Conservation (phyloP, 1,284 basidiomycete genomes). For the Ceratobasidium sp. region DNA sequence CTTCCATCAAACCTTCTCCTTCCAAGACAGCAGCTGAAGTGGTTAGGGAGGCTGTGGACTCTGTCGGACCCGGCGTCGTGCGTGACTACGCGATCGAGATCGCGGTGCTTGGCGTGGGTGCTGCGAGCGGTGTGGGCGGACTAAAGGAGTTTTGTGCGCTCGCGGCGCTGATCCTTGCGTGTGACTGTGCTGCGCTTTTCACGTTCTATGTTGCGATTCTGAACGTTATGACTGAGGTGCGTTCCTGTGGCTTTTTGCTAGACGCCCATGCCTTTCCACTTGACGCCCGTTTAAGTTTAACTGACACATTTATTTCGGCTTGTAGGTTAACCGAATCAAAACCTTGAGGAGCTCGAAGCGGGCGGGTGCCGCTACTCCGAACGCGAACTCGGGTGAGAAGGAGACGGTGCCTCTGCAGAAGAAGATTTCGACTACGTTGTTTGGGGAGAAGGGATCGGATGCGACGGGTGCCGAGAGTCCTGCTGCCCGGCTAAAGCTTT, state of each 20-base stretch:
- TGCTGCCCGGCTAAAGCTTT: slow-evolving; percentile 87
- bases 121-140: slow-evolving; percentile 87
- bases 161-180: slow-evolving; percentile 83
- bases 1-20: slow-evolving; percentile 26
- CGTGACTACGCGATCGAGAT: slow-evolving; percentile 95
- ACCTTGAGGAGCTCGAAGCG: slow-evolving; percentile 52
- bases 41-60: slow-evolving; percentile 83
- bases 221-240: slow-evolving; percentile 92
- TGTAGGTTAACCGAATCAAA: slow-evolving; percentile 65
- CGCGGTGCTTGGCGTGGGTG: slow-evolving; percentile 87
- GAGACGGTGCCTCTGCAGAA: slow-evolving; percentile 54
- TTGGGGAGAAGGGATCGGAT: slow-evolving; percentile 74
- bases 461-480: slow-evolving; percentile 74
- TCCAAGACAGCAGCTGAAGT: slow-evolving; percentile 81
- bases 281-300: no score
- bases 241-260: slow-evolving; percentile 19
- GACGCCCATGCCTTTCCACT: background rate
- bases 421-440: slow-evolving; percentile 62
- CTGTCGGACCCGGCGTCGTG: slow-evolving; percentile 84
- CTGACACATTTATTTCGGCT: background rate
- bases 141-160: slow-evolving; percentile 95
- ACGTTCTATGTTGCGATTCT: slow-evolving; percentile 92
- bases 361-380: slow-evolving; percentile 7
- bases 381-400: slow-evolving; percentile 11
- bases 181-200: slow-evolving; percentile 90